Conservation (phyloP, 257 asterid genomes). For the Solanum stenotomum region DNA sequence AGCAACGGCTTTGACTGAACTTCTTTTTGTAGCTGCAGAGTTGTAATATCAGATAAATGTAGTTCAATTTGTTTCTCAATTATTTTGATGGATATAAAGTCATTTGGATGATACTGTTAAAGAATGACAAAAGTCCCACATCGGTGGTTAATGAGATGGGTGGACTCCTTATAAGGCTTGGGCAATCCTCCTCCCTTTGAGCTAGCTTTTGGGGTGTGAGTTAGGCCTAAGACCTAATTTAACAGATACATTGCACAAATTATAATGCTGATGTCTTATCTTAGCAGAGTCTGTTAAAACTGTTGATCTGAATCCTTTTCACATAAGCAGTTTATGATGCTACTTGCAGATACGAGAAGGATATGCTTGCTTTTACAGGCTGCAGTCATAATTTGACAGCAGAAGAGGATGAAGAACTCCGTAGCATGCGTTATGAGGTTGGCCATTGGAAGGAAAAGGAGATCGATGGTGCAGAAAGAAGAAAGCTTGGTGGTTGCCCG, state of each 20-base stretch:
- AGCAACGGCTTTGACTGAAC: not conserved
- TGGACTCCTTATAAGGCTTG: no score
- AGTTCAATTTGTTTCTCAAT: not conserved
- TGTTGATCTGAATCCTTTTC: not conserved
- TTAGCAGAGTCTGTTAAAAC: not conserved
- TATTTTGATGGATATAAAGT: not conserved
- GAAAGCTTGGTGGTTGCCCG: constrained; percentile 89
- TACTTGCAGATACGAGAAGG: constrained; percentile 82
- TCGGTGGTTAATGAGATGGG: no score
- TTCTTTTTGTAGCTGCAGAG: not conserved
- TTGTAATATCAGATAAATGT: not conserved
- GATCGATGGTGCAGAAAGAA: constrained; percentile 67
- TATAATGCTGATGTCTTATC: not conserved
- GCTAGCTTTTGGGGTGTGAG: no score
- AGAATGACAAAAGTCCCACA: no score
- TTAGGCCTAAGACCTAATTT: no score
- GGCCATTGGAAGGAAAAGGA: constrained; percentile 98
- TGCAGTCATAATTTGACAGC: constrained; percentile 83
- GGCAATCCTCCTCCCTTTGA: no score
- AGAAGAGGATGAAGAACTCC: constrained; percentile 81
- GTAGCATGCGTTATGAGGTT: constrained; percentile 74
- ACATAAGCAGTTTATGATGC: constrained; percentile 3
- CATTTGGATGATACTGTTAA: not conserved
- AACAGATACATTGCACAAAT: not conserved
- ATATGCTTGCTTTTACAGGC: constrained; percentile 97